Evolutionary conservation across 768 basidiomycete species (phyloP), one percentile per base, ranked within the genome.

Genomic region (Termitomyces sp.): DNA sequence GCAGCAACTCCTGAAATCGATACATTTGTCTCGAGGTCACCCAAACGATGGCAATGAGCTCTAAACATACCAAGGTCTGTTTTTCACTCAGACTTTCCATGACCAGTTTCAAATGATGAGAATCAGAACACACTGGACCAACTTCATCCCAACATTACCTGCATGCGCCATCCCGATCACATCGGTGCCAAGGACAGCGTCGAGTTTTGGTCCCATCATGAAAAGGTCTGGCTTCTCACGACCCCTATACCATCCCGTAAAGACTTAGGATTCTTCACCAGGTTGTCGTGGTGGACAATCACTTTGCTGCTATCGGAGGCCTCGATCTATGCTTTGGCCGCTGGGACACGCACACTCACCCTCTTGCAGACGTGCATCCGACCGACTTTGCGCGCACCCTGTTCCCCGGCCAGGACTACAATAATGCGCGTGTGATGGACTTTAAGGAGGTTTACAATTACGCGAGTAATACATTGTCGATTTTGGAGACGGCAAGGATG

Each of bases 241-340:
- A 17, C 7, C 68, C 21, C 23, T 55, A 21, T 37, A 48, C 6
- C 17, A 14, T 28, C 28, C 26, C 1, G 26, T 0, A 2, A 33
- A 26, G 28, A n/a, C 46, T 48, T 19, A 48, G 6, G 0, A 33
- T 19, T 3, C 5, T 51, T 9, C 17, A n/a, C 3, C 19, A 74
- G 73, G 83, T 93, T 45, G 89, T 94, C 21, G 82, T 93, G 26
- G 86, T 96, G 7, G 94, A 97, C 67, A 91, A 94, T 65, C 85
- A 89, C 64, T 79, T 75, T 50, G 93, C 91, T 2, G 89, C 87
- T 62, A 85, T 97, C 53, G 97, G 97, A 23, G 97, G 97, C 11
- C 83, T 99, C 28, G 97, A 99, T 69, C 78, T 97, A 17, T 98
- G 94, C 74, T 97, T 94, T 63, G 97, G 97, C 11, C 87, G 97